Evolutionary conservation across 2,329 filamentous ascomycete genomes (phyloP), one percentile per base, ranked within the genome.

Genomic region (Raffaelea ambrosiae): DNA sequence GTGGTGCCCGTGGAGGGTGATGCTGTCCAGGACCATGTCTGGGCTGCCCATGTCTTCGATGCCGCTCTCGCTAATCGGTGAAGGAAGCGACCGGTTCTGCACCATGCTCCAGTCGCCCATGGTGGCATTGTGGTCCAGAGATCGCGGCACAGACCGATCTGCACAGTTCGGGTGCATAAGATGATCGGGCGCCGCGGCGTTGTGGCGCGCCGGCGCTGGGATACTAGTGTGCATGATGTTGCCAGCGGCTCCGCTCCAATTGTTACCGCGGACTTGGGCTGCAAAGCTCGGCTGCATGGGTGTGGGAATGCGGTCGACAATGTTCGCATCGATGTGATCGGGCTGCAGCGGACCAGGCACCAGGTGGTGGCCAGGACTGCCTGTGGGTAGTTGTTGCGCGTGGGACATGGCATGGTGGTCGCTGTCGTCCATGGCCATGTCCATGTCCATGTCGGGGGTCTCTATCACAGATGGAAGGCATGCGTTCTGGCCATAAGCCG

Each of bases 281-380:
- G 74, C 72, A 56, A 81, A 81, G 44, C 64, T 76, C 51, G 73
- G 72, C 53, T 79, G 72, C n/a, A 80, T 79, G 2, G 77, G 77
- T 2, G 77, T 80, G 3, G 77, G 76, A 61, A 80, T 72, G 43
- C 76, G 74, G 49, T 69, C 68, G 19, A 65, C 65, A 41, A 64
- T 56, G 48, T 57, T 64, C n/a, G 61, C 48, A 9, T 57, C 59
- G 26, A 58, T 43, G 9, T 54, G 54, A 31, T 67, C 62, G 4
- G 59, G 60, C 22, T 66, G 65, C 16, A 57, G 57, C 4, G 59
- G 50, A 3, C 57, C 61, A 0, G 64, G 59, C 2, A 58, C 57
- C n/a, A 63, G 51, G 43, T 59, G 52, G 10, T 57, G 51, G 22
- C 50, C 47, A 2, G 19, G 44, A 21, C 40, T 42, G 9, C 39